These are phyloP conservation scores for Simplicillium sp. DNA, from an alignment of 2,329 filamentous ascomycete species.

Conservation along the genomic window DNA sequence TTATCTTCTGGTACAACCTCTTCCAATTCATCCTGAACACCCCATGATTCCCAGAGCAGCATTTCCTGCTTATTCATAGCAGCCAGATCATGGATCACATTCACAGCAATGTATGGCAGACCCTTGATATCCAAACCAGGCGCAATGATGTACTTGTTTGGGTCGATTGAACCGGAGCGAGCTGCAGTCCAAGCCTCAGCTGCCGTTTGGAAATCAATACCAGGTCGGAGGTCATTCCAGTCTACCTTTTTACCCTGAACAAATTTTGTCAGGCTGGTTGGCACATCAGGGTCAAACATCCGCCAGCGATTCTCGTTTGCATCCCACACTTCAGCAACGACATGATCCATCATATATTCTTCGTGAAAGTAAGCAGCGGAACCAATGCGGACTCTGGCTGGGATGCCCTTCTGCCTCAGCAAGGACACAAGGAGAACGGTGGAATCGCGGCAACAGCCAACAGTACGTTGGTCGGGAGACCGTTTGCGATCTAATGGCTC, in stretches of 20 bases:
- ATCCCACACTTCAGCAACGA: constrained; percentile 7
- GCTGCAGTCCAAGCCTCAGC: neutral
- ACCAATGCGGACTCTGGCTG: constrained; percentile 4
- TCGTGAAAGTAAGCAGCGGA: constrained; percentile 2
- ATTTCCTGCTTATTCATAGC: constrained; percentile 4
- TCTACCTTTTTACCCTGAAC: neutral
- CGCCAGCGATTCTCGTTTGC: constrained; percentile 3
- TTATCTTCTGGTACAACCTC: neutral
- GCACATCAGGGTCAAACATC: constrained; percentile 5
- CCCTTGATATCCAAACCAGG: neutral
- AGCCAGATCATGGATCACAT: constrained; percentile 1
- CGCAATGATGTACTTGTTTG: neutral
- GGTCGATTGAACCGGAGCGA: neutral
- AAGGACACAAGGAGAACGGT: constrained; percentile 3
- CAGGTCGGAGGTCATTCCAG: constrained; percentile 1
- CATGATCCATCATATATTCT: constrained; percentile 4
- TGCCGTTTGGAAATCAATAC: constrained; percentile 3
- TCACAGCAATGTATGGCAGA: neutral
- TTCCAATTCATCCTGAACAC: neutral
- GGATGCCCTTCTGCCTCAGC: constrained; percentile 1
- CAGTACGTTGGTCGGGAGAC: neutral
- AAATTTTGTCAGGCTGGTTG: no score
- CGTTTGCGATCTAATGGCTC: constrained; percentile 1
- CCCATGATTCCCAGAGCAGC: constrained; percentile 4
- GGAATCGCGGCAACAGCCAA: constrained; percentile 7